Conservation (phyloP, 139 green algal species). For the Pycnococcus provasolii region DNA sequence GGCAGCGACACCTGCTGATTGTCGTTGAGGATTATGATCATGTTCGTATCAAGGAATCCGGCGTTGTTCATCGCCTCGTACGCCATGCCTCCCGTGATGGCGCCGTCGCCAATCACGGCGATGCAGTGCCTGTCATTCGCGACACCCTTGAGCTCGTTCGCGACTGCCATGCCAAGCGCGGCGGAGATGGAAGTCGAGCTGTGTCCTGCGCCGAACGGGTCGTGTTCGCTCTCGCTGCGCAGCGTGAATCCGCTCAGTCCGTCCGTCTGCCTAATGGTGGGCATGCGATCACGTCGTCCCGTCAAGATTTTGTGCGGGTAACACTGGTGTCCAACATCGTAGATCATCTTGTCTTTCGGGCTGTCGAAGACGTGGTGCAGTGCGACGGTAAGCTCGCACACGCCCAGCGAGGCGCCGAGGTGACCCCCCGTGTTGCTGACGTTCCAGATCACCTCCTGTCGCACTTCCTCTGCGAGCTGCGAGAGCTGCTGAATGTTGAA, state of each 20-base stretch:
- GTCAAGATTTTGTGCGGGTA: conserved; percentile 99
- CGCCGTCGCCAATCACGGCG: conserved; percentile 91
- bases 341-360: conserved; percentile 92
- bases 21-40: conserved; percentile 99
- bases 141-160: conserved; percentile 68
- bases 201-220: conserved; percentile 95
- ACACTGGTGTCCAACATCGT: conserved; percentile 87
- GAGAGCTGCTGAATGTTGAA: conserved; percentile 35
- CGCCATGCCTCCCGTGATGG: conserved; percentile 97
- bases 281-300: conserved; percentile 73
- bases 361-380: conserved; percentile 96
- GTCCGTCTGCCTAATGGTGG: conserved; percentile 76
- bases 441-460: conserved; percentile 86
- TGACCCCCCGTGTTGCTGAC: conserved; percentile 87
- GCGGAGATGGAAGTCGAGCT: conserved; percentile 88
- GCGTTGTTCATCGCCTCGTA: conserved; percentile 99
- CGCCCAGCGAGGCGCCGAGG: conserved; percentile 81
- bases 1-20: conserved; percentile 99
- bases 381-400: conserved; percentile 94
- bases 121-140: conserved; percentile 61
- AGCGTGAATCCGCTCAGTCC: conserved; percentile 94
- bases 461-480: conserved; percentile 91
- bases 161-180: conserved; percentile 82
- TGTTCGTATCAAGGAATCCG: conserved; percentile 98
- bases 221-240: conserved; percentile 82